These are phyloP conservation scores for Spiraea crenata DNA, from an alignment of 331 rosid species.

Conservation along the genomic window DNA sequence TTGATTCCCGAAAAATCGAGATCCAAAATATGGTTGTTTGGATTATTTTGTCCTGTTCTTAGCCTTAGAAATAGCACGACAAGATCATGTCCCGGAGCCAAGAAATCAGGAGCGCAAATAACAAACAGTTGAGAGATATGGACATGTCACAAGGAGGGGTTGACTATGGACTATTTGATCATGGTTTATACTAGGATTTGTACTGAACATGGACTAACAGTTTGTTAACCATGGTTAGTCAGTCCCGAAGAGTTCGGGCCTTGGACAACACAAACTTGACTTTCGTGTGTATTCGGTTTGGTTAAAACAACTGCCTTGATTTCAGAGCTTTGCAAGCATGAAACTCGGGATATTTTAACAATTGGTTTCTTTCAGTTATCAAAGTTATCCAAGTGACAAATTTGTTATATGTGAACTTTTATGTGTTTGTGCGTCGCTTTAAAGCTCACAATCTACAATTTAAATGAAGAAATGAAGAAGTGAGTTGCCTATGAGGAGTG, in stretches of 20 bases:
- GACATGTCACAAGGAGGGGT: constrained; percentile 7
- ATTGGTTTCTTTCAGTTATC: background rate
- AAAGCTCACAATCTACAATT: too few relatives aligned
- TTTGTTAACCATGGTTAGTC: constrained; percentile 17
- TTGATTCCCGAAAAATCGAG: too few relatives aligned
- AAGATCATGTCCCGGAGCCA: constrained; percentile 10
- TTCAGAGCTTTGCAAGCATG: constrained; percentile 30
- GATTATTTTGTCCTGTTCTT: background rate
- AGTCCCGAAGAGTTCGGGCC: constrained; percentile 25
- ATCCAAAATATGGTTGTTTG: background rate
- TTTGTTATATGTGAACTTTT: too few relatives aligned
- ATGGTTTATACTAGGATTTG: background rate
- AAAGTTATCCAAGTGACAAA: too few relatives aligned
- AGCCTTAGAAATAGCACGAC: constrained; percentile 8
- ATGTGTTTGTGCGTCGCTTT: too few relatives aligned
- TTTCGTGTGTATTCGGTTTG: constrained; percentile 21
- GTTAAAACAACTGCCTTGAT: constrained; percentile 30
- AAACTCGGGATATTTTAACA: background rate
- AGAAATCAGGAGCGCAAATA: constrained; percentile 17
- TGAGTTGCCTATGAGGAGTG: too few relatives aligned
- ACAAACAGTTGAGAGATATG: constrained; percentile 11
- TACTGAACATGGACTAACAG: background rate
- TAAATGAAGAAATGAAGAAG: too few relatives aligned
- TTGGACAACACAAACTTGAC: constrained; percentile 29
- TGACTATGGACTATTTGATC: constrained; percentile 16